Base-by-base conservation (phyloP, 495 filamentous ascomycete species). In the Opeltia flavorubescens region DNA sequence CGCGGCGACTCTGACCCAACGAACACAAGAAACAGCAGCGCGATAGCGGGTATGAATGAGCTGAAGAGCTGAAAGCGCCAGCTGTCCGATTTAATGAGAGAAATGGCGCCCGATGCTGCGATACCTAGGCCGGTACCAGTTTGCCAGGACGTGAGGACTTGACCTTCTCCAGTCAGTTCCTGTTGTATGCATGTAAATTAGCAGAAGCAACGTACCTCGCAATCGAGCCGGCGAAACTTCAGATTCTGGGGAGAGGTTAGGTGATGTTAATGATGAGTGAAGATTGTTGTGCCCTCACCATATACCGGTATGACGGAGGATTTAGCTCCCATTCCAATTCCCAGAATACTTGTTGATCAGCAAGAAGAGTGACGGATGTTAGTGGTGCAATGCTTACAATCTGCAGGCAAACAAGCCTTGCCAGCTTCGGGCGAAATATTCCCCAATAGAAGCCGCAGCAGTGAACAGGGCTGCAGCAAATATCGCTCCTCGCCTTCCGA, bases 281-380 rank as follows among this genome's bases (percentile, higher is more conserved):
- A 17, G 1, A 34, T 1, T 8, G 24, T 28, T 21, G 15, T 39
- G 15, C 28, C 26, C 0, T 25, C 30, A 47, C 23, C 27, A 6
- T 43, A 49, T 1, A 49, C 15, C 8, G 47, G 47, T 0, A 43
- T 46, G 35, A 50, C 30, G 4, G 50, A 52, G 23, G 51, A 48
- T 33, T 55, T 55, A 23, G 53, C 50, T 13, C 53, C 53, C 53
- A 55, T 55, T 7, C 53, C 53, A 34, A 53, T 55, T 5, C 53
- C 52, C 13, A 50, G 26, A 36, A 50, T 18, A 4, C 43, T 30
- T 29, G 17, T n/a, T 23, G 9, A 36, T 36, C 1, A 36, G 43
- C 26, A 5, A 34, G 23, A 30, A 5, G 25, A 15, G 41, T 24
- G 29, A 20, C 5, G 4, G 2, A 13, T 1, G 0, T 12, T 2